These are phyloP conservation scores for Corrigiola litoralis DNA, from an alignment of 179 eudicot genomes.

Conservation along the genomic window DNA sequence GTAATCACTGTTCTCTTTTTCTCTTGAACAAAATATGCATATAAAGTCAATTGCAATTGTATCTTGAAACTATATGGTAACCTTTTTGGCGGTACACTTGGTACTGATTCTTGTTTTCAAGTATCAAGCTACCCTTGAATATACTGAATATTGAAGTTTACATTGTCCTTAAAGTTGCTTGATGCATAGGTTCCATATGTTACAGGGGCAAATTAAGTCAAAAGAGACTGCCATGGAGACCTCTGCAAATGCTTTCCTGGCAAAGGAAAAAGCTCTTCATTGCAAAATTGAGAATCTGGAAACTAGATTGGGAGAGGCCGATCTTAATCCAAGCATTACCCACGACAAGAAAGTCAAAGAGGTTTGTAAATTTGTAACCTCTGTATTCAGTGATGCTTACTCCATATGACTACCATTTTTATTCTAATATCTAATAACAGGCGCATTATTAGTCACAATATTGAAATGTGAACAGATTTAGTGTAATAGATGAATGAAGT, in stretches of 20 bases:
- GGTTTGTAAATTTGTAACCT: conserved; percentile 21
- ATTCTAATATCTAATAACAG: too few relatives aligned
- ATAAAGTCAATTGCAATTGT: too few relatives aligned
- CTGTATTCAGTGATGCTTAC: conserved; percentile 13
- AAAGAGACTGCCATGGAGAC: conserved; percentile 66
- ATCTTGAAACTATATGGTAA: too few relatives aligned
- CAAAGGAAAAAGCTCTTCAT: conserved; percentile 60
- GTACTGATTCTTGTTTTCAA: too few relatives aligned
- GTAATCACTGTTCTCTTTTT: conserved; percentile 31
- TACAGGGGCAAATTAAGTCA: conserved; percentile 65
- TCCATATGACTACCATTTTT: too few relatives aligned
- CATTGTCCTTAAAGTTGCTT: not conserved
- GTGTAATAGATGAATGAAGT: too few relatives aligned
- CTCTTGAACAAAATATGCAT: not conserved
- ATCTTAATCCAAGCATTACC: conserved; percentile 19
- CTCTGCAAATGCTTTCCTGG: conserved; percentile 54
- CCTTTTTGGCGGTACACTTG: too few relatives aligned
- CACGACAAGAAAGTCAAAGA: conserved; percentile 20
- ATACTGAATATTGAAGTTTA: not conserved
- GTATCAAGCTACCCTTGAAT: not conserved
- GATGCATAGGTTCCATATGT: conserved; percentile 9
- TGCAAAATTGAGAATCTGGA: conserved; percentile 65
- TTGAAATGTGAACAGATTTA: not conserved
- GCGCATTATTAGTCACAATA: too few relatives aligned
- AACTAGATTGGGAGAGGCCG: conserved; percentile 37